Evolutionary conservation across 176 grass and related monocot genomes (phyloP).

Genomic region (Microstegium vimineum): DNA sequence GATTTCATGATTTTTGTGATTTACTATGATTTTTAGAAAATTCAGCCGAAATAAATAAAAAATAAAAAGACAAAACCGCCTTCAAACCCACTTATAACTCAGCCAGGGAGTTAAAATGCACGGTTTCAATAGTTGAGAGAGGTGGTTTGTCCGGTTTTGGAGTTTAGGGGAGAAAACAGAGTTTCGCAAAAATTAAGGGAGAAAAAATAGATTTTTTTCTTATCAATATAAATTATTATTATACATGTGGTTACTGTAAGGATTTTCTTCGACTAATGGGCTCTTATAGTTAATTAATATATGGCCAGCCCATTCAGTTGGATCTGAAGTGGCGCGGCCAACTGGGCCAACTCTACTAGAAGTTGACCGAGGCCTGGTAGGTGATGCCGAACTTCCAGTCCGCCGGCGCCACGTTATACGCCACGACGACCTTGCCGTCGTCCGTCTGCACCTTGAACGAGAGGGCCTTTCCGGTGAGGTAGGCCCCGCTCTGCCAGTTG

Average conservation of each 20-base stretch:
- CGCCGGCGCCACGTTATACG: constrained; percentile 34
- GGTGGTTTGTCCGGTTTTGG: no score
- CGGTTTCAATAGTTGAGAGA: no score
- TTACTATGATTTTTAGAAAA: no score
- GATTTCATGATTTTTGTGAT: no score
- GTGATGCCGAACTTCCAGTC: constrained; percentile 51
- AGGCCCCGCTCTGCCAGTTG: constrained; percentile 54
- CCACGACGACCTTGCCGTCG: constrained; percentile 16
- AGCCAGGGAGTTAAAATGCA: no score
- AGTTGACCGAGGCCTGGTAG: constrained; percentile 26
- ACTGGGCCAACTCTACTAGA: constrained; percentile 13
- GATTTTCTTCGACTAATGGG: not conserved
- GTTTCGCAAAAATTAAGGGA: no score
- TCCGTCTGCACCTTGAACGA: constrained; percentile 55
- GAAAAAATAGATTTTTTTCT: no score
- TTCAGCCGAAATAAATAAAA: no score
- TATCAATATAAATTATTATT: no score
- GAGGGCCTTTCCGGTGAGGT: constrained; percentile 41
- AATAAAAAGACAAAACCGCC: no score
- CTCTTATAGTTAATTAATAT: not conserved
- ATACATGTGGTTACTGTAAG: not conserved
- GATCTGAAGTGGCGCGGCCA: not conserved
- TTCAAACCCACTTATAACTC: no score
- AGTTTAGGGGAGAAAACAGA: no score
- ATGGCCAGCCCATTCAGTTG: not conserved